Percentiles rank a stretch among this genome's conserved stretches.
Evolutionary conservation across 1,284 basidiomycete genomes (phyloP).

Genomic region (Cerioporus squamosus): DNA sequence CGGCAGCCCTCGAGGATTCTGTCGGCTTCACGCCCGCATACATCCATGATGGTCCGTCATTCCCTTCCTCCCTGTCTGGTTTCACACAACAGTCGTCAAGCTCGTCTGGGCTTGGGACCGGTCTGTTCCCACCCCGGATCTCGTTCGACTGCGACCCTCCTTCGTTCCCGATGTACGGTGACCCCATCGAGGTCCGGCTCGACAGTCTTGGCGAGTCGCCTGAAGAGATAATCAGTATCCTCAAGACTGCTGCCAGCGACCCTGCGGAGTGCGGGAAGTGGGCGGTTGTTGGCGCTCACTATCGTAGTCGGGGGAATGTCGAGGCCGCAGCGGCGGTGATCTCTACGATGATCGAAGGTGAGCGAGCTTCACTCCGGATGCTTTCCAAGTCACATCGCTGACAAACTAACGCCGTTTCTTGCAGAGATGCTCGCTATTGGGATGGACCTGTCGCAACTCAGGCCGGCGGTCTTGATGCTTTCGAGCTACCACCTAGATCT

Average conservation of each 20-base stretch:
- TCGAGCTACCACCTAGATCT: conserved; percentile 58
- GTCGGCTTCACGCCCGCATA: neutral
- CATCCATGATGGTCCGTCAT: neutral
- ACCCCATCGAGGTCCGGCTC: conserved; percentile 37
- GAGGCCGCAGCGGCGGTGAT: conserved; percentile 48
- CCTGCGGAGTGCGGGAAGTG: conserved; percentile 52
- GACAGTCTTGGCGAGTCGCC: conserved; percentile 47
- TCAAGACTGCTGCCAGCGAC: conserved; percentile 40
- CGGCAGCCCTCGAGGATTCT: neutral
- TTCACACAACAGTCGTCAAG: neutral
- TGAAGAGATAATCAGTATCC: conserved; percentile 45
- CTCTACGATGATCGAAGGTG: conserved; percentile 53
- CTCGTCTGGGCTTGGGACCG: neutral
- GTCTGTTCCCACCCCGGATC: neutral
- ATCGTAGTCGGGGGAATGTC: conserved; percentile 52
- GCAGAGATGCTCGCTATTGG: conserved; percentile 44
- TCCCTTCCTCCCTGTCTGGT: neutral
- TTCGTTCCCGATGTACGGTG: neutral
- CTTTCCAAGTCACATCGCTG: neutral
- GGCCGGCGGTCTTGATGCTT: conserved; percentile 55
- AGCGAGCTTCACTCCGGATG: neutral
- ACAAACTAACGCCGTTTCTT: neutral
- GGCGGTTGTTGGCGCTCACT: conserved; percentile 57
- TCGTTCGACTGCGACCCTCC: neutral
- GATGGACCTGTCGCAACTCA: conserved; percentile 42